phyloP scores from a whole-genome alignment of 371 early-diverging fungal genomes.

The Mortierella sp. region DNA sequence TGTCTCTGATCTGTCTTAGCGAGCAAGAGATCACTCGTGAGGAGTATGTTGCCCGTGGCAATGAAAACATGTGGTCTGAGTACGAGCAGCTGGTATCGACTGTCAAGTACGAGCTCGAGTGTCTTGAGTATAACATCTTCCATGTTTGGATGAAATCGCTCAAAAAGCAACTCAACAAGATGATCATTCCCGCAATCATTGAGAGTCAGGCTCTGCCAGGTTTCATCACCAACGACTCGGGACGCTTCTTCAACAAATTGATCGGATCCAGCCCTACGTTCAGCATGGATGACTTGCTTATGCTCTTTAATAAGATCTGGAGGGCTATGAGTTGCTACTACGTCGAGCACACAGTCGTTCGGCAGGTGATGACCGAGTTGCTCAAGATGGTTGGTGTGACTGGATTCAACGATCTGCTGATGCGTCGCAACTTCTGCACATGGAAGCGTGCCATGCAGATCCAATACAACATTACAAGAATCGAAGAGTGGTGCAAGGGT shows the following conservation, averaged over 20 bases:
- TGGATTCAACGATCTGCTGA: slow-evolving; percentile 95
- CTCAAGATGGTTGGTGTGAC: slow-evolving; percentile 92
- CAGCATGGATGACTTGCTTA: slow-evolving; percentile 92
- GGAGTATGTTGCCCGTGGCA: slow-evolving; percentile 23
- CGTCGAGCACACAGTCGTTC: slow-evolving; percentile 82
- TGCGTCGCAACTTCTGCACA: slow-evolving; percentile 89
- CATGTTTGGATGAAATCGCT: slow-evolving; percentile 93
- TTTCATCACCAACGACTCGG: slow-evolving; percentile 90
- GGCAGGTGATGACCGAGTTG: slow-evolving; percentile 91
- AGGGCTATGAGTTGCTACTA: slow-evolving; percentile 96
- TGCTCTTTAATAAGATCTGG: slow-evolving; percentile 91
- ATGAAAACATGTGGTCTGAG: slow-evolving; percentile 34
- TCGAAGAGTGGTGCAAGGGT: slow-evolving; percentile 97
- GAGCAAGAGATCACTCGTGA: slow-evolving; percentile 52
- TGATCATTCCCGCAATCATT: slow-evolving; percentile 95
- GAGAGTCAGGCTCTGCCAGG: slow-evolving; percentile 93
- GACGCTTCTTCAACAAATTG: slow-evolving; percentile 86
- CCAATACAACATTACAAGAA: slow-evolving; percentile 95
- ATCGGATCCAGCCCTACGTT: slow-evolving; percentile 81
- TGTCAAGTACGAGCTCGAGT: slow-evolving; percentile 76
- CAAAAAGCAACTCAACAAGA: slow-evolving; percentile 91
- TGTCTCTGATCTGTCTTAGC: slow-evolving; percentile 67
- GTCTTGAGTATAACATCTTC: slow-evolving; percentile 76
- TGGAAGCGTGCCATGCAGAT: slow-evolving; percentile 97
- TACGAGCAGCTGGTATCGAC: slow-evolving; percentile 73